Evolutionary conservation across 2,329 filamentous ascomycete genomes (phyloP).

Genomic region (Shiraia sp.): DNA sequence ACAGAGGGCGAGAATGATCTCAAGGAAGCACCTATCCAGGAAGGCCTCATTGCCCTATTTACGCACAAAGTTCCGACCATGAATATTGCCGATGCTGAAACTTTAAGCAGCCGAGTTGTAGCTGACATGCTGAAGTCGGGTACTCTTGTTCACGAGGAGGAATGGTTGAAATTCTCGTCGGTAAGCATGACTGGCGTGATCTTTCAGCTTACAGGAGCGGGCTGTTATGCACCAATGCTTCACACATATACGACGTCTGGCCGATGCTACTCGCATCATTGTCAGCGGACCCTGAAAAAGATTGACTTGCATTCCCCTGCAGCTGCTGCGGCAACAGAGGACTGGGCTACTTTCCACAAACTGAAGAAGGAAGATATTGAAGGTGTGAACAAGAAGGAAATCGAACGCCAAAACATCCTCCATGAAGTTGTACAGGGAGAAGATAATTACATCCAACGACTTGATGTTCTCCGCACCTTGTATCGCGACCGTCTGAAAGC

Average conservation of each 20-base stretch:
- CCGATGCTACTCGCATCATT: conserved; percentile 91
- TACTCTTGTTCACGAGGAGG: conserved; percentile 84
- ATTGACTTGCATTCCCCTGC: conserved; percentile 81
- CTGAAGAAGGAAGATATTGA: conserved; percentile 77
- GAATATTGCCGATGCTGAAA: conserved; percentile 96
- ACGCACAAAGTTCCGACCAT: conserved; percentile 95
- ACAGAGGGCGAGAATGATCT: conserved; percentile 90
- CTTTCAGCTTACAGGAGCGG: conserved; percentile 87
- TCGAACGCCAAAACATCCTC: conserved; percentile 89
- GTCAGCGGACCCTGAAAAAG: conserved; percentile 91
- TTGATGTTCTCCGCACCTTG: conserved; percentile 81
- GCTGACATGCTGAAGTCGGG: conserved; percentile 77
- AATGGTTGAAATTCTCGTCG: conserved; percentile 92
- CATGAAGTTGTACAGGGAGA: conserved; percentile 96
- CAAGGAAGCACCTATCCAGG: conserved; percentile 80
- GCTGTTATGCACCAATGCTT: conserved; percentile 85
- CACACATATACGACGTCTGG: conserved; percentile 70
- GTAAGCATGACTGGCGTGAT: conserved; percentile 85
- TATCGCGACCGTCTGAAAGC: conserved; percentile 80
- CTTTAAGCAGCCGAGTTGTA: conserved; percentile 76
- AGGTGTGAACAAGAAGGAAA: conserved; percentile 76
- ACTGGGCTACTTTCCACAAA: conserved; percentile 90
- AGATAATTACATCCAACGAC: conserved; percentile 84
- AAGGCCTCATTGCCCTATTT: conserved; percentile 86
- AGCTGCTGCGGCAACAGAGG: conserved; percentile 66